These are phyloP conservation scores for Amanita inopinata DNA, from an alignment of 768 basidiomycete genomes.

Conservation along the genomic window DNA sequence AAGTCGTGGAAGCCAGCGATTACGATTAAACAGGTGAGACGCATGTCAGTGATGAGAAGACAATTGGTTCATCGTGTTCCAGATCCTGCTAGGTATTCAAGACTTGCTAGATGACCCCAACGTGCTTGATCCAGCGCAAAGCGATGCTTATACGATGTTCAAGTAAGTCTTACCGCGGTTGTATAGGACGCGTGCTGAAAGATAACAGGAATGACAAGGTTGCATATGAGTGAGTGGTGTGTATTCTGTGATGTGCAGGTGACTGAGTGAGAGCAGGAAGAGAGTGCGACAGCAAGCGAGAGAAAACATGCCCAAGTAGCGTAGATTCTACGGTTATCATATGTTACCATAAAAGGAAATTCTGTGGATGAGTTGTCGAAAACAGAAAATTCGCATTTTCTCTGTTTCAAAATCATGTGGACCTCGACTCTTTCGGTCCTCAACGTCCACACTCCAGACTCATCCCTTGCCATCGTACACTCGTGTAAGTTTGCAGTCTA, in stretches of 20 bases:
- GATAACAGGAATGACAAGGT: slow-evolving; percentile 75
- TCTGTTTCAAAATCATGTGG: no score
- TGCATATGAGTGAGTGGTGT: slow-evolving; percentile 73
- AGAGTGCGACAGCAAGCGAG: slow-evolving; percentile 79
- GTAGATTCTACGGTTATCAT: slow-evolving; percentile 2
- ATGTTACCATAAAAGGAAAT: no score
- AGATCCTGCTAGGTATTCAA: slow-evolving; percentile 96
- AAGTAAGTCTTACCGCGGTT: slow-evolving; percentile 51
- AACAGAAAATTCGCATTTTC: slow-evolving; percentile 7
- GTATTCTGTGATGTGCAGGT: neutral
- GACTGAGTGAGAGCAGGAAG: slow-evolving; percentile 35
- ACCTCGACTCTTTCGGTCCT: slow-evolving; percentile 36
- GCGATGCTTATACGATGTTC: slow-evolving; percentile 98
- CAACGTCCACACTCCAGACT: slow-evolving; percentile 66
- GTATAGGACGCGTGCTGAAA: slow-evolving; percentile 7
- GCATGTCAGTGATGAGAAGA: neutral
- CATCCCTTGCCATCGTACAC: slow-evolving; percentile 69
- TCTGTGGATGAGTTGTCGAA: no score
- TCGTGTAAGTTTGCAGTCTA: slow-evolving; percentile 42
- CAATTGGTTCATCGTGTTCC: slow-evolving; percentile 7
- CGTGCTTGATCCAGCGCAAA: slow-evolving; percentile 94
- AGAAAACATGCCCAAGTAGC: slow-evolving; percentile 81
- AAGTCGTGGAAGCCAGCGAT: slow-evolving; percentile 99
- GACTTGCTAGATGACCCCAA: slow-evolving; percentile 94
- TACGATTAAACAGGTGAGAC: slow-evolving; percentile 88